Percentiles rank a stretch among this genome's conserved stretches.
These are phyloP conservation scores for Vitis labrusca DNA, from an alignment of 164 flowering plant species.

Conservation along the genomic window DNA sequence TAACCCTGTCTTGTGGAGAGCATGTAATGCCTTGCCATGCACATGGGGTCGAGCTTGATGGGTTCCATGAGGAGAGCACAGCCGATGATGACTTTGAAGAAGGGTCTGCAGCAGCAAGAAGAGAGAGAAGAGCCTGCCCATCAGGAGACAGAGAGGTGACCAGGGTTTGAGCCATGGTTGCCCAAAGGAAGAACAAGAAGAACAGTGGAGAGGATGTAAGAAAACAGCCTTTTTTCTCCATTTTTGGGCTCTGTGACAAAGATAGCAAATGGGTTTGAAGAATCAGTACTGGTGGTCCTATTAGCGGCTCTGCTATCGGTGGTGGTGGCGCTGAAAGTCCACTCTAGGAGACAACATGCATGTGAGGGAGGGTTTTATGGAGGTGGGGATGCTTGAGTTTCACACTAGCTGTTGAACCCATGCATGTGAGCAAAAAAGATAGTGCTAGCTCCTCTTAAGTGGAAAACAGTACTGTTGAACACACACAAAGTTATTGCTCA, in stretches of 20 bases:
- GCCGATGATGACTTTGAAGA: constrained; percentile 40
- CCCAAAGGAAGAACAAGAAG: constrained; percentile 21
- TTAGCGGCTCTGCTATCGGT: constrained; percentile 14
- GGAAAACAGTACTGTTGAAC: not conserved
- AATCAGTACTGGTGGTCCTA: not conserved
- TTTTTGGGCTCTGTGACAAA: not conserved
- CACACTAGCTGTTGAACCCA: constrained; percentile 34
- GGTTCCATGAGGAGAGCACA: constrained; percentile 78
- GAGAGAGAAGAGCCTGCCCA: constrained; percentile 84
- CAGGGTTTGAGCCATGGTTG: constrained; percentile 4
- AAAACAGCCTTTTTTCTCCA: not conserved
- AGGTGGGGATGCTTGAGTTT: constrained; percentile 42
- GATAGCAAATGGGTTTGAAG: constrained; percentile 8
- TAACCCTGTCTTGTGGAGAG: constrained; percentile 74
- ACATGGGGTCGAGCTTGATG: constrained; percentile 73
- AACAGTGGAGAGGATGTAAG: constrained; percentile 3
- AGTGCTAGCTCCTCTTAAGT: not conserved
- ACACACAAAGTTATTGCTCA: not conserved
- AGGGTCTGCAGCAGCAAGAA: constrained; percentile 45
- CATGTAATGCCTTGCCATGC: constrained; percentile 94
- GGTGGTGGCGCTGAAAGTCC: constrained; percentile 24
- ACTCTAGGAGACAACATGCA: constrained; percentile 53
- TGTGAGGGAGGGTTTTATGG: constrained; percentile 40
- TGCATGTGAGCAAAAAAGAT: constrained; percentile 36
- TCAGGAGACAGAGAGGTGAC: constrained; percentile 65